Base-by-base conservation (phyloP, 768 basidiomycete genomes). In the Tulasnella sp. region DNA sequence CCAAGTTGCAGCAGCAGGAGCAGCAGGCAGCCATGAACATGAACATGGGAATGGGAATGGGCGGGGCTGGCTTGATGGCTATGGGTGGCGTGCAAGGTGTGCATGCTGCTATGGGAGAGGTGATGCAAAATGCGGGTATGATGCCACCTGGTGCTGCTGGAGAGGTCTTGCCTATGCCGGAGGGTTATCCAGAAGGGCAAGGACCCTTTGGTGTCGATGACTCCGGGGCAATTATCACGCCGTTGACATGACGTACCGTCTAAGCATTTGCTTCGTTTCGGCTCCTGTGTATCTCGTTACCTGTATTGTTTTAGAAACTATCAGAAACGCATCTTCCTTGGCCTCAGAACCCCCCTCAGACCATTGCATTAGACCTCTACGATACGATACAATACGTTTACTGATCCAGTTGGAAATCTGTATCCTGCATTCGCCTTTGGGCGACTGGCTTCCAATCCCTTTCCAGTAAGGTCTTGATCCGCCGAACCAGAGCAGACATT, bases 171-270 rank as follows among this genome's bases (percentile, higher is more conserved):
- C 37, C 58, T 22, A 37, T 34, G n/a, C 34, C 31, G 31, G 68
- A 76, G 25, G 74, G 74, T 22, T 76, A 37, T 67, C 37, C 38
- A 7, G 64, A 64, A 12, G 74, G 64, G 1, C 74, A 76, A 36
- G 74, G 74, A 40, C 74, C 74, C 25, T 76, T 67, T 22, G 74
- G 58, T 17, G 67, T 70, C 1, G 74, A 76, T 39, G 74, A 76
- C 67, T 37, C 58, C 40, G 67, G 29, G 22, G 74, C 74, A 11
- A 76, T 67, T 39, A 74, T 74, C 45, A 49, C 72, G 42, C 52
- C 72, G 29, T 54, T 74, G 34, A 54, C 72, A 52, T 74, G 52
- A 74, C 22, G 31, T n/a, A 17, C 29, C 22, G 29, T 15, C 34
- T 54, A 40, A 52, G 54, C 49, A 52, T 37, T 7, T 29, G 34